A percentile compares a stretch with the other conserved stretches of the same genome.
These are phyloP conservation scores for Scutellaria barbata DNA, from an alignment of 257 asterid genomes.

Conservation along the genomic window DNA sequence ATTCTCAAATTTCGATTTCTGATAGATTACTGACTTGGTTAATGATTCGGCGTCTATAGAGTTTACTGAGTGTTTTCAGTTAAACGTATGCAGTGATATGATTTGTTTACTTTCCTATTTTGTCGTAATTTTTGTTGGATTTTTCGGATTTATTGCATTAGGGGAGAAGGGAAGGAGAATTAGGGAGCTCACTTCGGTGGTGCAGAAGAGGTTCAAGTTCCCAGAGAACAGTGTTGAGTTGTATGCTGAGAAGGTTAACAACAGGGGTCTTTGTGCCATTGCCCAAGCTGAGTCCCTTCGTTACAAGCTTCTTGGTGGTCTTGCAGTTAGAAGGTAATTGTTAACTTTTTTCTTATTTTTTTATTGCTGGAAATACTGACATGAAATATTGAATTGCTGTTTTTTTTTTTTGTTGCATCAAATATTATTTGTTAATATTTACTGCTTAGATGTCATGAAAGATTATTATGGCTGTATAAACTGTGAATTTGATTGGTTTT, in stretches of 20 bases:
- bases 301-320: conserved; percentile 63
- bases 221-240: conserved; percentile 65
- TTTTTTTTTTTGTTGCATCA: neutral
- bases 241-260: conserved; percentile 65
- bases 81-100: neutral
- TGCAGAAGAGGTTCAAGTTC: conserved; percentile 66
- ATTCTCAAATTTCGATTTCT: neutral
- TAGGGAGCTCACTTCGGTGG: conserved; percentile 68
- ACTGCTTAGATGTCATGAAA: neutral
- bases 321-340: conserved; percentile 53
- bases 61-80: neutral
- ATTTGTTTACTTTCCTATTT: neutral
- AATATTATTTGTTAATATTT: neutral
- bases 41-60: neutral
- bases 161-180: conserved; percentile 78
- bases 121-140: neutral
- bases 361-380: neutral
- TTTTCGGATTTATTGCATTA: conserved; percentile 24
- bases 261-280: conserved; percentile 62
- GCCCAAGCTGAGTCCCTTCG: conserved; percentile 62
- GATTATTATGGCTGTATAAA: neutral
- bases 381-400: neutral
- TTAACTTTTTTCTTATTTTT: neutral
- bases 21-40: neutral
- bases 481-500: neutral